Evolutionary conservation across 441 rosid species (phyloP), one percentile per base, ranked within the genome.

Genomic region (Corymbia citriodora): DNA sequence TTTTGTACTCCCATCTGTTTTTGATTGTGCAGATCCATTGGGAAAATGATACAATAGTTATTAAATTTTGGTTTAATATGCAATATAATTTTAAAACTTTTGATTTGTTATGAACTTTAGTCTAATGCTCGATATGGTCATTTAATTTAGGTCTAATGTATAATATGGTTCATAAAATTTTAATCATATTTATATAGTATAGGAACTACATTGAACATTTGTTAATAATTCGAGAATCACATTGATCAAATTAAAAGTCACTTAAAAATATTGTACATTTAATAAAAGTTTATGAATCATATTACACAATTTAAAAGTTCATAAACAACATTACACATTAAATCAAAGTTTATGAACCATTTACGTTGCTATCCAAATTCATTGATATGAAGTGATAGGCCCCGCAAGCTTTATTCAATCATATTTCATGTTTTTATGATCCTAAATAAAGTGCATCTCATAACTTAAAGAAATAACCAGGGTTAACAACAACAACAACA

Each of bases 1-100:
- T 2, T 36, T 72, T 72, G 45, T 36, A 36, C 5, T 19, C 45
- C 23, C 82, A 33, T 72, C 1, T 10, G 25, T 36, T 40, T 72
- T 72, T 5, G 23, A 72, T 36, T 36, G 9, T 10, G 27, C 5
- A 19, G 1, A 10, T 19, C 36, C 14, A 72, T 1, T 18, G 21
- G 49, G 1, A 72, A 72, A 36, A 36, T 11, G 27, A 72, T 21
- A 19, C 10, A 72, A 72, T 72, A 8, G 7, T 19, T 4, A 0
- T 2, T 19, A 1, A 72, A 10, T 0, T 72, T 19, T 36, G 8
- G 7, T 72, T 21, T 21, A 33, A 70, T 17, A 5, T 70, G 25
- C 10, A 4, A 17, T 33, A 0, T 61, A 7, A 1, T 61, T 61
- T 3, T 11, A 14, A 4, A 63, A n/a, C 0, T 29, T 63, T 63